Conservation (phyloP, 2,329 filamentous ascomycete genomes). For the Grosmannia clavigera region DNA sequence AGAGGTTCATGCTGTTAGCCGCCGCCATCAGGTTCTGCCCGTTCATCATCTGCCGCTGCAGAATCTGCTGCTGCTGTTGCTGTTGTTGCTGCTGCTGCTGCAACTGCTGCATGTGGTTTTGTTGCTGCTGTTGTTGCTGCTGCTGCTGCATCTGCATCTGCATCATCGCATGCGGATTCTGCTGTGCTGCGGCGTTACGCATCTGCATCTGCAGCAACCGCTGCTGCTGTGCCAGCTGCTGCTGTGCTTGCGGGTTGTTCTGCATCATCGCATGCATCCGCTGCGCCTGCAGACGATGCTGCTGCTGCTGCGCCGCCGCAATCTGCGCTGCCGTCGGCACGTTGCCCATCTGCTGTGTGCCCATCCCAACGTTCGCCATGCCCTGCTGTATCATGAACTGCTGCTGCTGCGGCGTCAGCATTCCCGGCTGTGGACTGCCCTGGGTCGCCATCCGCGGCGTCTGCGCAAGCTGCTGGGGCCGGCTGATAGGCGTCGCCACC, state of each 20-base stretch:
- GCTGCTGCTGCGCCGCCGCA: slow-evolving; percentile 33
- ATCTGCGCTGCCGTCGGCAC: slow-evolving; percentile 29
- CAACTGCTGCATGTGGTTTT: slow-evolving; percentile 26
- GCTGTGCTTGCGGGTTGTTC: slow-evolving; percentile 23
- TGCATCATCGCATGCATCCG: slow-evolving; percentile 16
- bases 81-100: slow-evolving; percentile 20
- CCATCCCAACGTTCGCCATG: slow-evolving; percentile 23
- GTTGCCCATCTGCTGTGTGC: slow-evolving; percentile 21
- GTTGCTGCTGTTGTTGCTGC: slow-evolving; percentile 8
- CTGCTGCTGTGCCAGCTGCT: slow-evolving; percentile 21
- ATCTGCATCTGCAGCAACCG: slow-evolving; percentile 21
- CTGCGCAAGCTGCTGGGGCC: slow-evolving; percentile 30
- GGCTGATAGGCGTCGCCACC: slow-evolving; percentile 42
- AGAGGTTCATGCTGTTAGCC: slow-evolving; percentile 17
- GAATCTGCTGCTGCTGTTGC: slow-evolving; percentile 22
- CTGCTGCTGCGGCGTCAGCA: slow-evolving; percentile 37
- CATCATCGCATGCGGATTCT: slow-evolving; percentile 17
- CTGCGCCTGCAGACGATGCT: slow-evolving; percentile 29
- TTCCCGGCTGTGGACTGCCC: slow-evolving; percentile 46
- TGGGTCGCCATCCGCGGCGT: slow-evolving; percentile 41
- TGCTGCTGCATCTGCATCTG: slow-evolving; percentile 22
- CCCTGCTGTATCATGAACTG: slow-evolving; percentile 41
- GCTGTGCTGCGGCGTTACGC: slow-evolving; percentile 19
- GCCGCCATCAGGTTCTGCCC: slow-evolving; percentile 15
- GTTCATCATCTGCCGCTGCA: slow-evolving; percentile 21